Evolutionary conservation across 1,284 basidiomycete genomes (phyloP).

Genomic region (Jaminaea rosea): DNA sequence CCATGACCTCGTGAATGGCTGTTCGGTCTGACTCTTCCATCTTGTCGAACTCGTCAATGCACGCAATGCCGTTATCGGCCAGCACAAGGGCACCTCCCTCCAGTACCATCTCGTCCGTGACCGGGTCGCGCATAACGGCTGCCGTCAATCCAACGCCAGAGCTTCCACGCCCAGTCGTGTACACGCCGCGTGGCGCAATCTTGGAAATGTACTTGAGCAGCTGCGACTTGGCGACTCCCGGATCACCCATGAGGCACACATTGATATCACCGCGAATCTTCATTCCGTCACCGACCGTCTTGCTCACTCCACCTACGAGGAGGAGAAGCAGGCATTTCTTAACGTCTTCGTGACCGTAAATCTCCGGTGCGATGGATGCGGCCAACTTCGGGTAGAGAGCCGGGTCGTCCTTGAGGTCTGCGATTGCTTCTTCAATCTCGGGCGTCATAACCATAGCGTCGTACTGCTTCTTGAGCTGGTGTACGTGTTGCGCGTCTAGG

Average conservation of each 20-base stretch:
- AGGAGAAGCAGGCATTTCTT: slow-evolving; percentile 93
- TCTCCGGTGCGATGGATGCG: slow-evolving; percentile 84
- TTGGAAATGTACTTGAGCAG: slow-evolving; percentile 88
- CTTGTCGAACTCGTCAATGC: slow-evolving; percentile 99
- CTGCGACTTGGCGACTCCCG: slow-evolving; percentile 93
- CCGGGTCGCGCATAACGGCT: slow-evolving; percentile 93
- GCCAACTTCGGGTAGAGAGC: slow-evolving; percentile 69
- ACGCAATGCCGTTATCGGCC: slow-evolving; percentile 95
- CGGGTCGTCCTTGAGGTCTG: slow-evolving; percentile 65
- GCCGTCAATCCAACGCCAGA: slow-evolving; percentile 97
- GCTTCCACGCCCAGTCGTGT: slow-evolving; percentile 80
- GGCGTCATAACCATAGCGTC: slow-evolving; percentile 71
- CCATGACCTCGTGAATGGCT: slow-evolving; percentile 98
- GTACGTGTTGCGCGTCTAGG: slow-evolving; percentile 79
- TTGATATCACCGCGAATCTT: slow-evolving; percentile 98
- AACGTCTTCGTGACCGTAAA: slow-evolving; percentile 94
- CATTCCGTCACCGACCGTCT: slow-evolving; percentile 92
- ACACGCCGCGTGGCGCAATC: slow-evolving; percentile 88
- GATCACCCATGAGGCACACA: slow-evolving; percentile 90
- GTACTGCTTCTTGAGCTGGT: slow-evolving; percentile 97
- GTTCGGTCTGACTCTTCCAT: slow-evolving; percentile 95
- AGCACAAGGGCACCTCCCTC: slow-evolving; percentile 94
- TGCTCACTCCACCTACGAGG: slow-evolving; percentile 90
- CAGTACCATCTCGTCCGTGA: slow-evolving; percentile 92
- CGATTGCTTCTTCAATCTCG: slow-evolving; percentile 65